Percentiles rank a stretch among this genome's conserved stretches.
Evolutionary conservation across 257 asterid genomes (phyloP).

Genomic region (Linaria vulgaris): DNA sequence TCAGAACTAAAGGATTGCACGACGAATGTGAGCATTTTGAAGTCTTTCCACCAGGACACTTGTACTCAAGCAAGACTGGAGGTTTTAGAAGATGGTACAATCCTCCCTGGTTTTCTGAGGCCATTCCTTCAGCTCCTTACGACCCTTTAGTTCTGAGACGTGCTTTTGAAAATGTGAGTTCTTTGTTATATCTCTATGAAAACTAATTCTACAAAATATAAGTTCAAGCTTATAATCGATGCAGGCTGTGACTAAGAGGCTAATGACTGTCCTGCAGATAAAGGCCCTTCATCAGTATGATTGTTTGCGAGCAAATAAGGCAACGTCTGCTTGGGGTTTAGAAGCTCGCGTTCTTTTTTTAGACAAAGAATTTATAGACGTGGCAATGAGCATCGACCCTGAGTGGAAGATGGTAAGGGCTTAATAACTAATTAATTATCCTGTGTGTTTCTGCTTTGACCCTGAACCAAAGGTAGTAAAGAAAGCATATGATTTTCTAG

Average conservation of each 20-base stretch:
- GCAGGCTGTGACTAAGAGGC: constrained; percentile 90
- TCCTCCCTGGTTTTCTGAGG: constrained; percentile 89
- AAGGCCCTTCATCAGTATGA: constrained; percentile 97
- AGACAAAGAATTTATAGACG: constrained; percentile 82
- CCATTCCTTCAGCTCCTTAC: constrained; percentile 80
- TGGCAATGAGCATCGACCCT: constrained; percentile 91
- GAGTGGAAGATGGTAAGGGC: constrained; percentile 78
- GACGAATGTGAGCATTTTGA: constrained; percentile 96
- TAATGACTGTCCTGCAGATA: constrained; percentile 76
- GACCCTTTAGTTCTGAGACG: constrained; percentile 71
- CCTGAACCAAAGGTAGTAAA: no score
- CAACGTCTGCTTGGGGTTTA: constrained; percentile 99
- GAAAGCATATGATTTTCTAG: no score
- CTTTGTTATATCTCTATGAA: no score
- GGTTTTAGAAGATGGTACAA: constrained; percentile 82
- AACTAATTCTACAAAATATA: no score
- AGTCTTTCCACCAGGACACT: constrained; percentile 86
- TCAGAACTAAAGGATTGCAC: constrained; percentile 78
- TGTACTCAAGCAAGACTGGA: constrained; percentile 81
- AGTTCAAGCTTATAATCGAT: constrained; percentile 1
- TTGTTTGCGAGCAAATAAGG: constrained; percentile 89
- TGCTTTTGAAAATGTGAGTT: constrained; percentile 83
- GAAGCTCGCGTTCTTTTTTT: constrained; percentile 94
- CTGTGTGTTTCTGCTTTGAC: no score
- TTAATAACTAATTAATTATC: background rate